Base-by-base conservation (phyloP, 2,329 filamentous ascomycete species). In the Cercospora zeina region DNA sequence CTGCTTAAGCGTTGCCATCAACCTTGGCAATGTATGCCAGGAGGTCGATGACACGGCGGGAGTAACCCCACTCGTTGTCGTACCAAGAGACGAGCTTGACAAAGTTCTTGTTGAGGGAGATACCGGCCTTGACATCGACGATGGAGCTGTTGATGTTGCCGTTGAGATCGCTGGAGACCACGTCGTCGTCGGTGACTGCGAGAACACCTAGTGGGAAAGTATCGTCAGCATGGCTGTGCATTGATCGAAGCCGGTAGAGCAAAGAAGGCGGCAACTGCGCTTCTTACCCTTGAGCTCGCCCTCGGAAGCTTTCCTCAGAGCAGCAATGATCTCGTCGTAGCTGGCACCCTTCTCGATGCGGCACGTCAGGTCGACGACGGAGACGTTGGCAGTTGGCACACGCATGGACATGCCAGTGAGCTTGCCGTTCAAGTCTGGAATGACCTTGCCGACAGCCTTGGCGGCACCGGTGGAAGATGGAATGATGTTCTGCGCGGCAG, bases 381-480 rank as follows among this genome's bases (percentile, higher is more conserved):
- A 99, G 80, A 99, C 95, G 86, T 99, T 97, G 85, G 91, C 82
- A 73, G 95, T 97, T 73, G 95, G 95, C 64, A 99, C 93, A 89
- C 95, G 95, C 90, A 99, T 95, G 76, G 95, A 87, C 95, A 99
- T 97, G 84, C 95, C 95, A 71, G 95, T 99, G 72, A 97, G 91
- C 89, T 99, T 99, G 87, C 95, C 95, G 84, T 97, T 97, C 72
- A 99, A 88, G 73, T 87, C 83, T 74, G 95, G 95, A 76, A 97
- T 97, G 85, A 97, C 95, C 89, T 99, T 99, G 84, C 95, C 95
- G 83, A 99, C 95, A 78, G 95, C 95, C 91, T 99, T 99, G 79
- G 95, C 95, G 80, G 95, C 95, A 88, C 95, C 95, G 71, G 95
- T 99, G 87, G 91, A 96, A 85, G 88, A 91, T 81, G 95, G 95